Conservation (phyloP, 306 rosid species). For the Cicer chorassanicum region DNA sequence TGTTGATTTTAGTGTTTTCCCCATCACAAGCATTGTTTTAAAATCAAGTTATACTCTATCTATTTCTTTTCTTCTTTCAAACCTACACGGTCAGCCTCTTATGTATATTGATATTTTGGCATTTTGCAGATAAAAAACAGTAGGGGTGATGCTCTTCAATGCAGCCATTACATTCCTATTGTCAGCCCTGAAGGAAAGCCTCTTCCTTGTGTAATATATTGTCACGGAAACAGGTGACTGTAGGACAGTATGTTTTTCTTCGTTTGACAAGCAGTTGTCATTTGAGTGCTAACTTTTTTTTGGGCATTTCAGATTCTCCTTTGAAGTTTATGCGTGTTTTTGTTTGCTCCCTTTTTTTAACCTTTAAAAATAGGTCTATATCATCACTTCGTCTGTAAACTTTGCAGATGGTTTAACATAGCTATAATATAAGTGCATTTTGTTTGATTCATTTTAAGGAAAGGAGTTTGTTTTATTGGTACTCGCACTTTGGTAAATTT, state of each 20-base stretch:
- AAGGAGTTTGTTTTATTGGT: not conserved
- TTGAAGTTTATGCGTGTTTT: conserved; percentile 14
- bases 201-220: conserved; percentile 94
- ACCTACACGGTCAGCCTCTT: conserved; percentile 40
- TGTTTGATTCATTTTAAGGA: conserved; percentile 3
- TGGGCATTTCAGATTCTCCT: conserved; percentile 26
- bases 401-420: conserved; percentile 21
- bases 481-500: not conserved
- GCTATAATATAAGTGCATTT: not conserved
- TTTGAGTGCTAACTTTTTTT: conserved; percentile 27
- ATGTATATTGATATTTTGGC: conserved; percentile 46
- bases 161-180: conserved; percentile 93
- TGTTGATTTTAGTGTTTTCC: conserved; percentile 8
- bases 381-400: not conserved
- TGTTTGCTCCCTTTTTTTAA: not conserved
- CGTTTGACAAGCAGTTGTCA: conserved; percentile 7
- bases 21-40: conserved; percentile 5
- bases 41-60: not conserved
- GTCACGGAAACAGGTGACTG: conserved; percentile 97
- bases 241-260: conserved; percentile 21
- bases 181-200: conserved; percentile 93
- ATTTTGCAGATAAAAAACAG: conserved; percentile 82
- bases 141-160: conserved; percentile 80
- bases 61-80: conserved; percentile 15
- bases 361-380: not conserved